Conservation (phyloP, 2,329 filamentous ascomycete species). For the Botrytis fabae region DNA sequence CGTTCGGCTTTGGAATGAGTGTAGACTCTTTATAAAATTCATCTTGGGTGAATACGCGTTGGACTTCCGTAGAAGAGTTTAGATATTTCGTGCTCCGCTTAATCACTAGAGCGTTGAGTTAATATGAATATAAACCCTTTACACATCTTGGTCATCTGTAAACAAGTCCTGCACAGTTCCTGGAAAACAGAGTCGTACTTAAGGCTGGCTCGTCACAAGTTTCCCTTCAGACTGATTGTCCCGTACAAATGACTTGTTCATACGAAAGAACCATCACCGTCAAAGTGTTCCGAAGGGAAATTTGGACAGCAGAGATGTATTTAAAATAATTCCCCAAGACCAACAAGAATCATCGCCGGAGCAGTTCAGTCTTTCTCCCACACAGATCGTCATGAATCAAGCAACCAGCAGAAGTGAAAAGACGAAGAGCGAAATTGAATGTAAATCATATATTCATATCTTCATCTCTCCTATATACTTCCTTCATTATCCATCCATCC, state of each 20-base stretch:
- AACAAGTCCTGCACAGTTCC: not conserved
- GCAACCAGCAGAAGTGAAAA: not conserved
- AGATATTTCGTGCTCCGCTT: not conserved
- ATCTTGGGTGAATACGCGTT: too few species aligned
- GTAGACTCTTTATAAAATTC: too few species aligned
- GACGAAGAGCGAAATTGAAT: not conserved
- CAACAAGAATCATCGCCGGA: not conserved
- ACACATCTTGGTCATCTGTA: not conserved
- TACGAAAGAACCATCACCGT: not conserved
- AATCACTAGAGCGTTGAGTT: not conserved
- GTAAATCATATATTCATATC: not conserved
- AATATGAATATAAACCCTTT: not conserved
- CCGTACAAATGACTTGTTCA: not conserved
- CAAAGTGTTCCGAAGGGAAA: not conserved
- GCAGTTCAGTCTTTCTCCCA: not conserved
- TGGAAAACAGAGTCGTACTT: not conserved
- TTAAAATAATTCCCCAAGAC: not conserved
- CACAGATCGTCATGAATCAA: not conserved
- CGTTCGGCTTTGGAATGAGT: too few species aligned
- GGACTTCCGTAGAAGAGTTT: not conserved
- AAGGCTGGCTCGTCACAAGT: not conserved
- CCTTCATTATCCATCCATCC: too few species aligned
- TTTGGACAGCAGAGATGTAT: accelerated
- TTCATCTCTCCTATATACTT: not conserved
- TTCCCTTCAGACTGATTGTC: not conserved